Evolutionary conservation across 2,329 filamentous ascomycete genomes (phyloP).

Genomic region (Penicillium sp.): DNA sequence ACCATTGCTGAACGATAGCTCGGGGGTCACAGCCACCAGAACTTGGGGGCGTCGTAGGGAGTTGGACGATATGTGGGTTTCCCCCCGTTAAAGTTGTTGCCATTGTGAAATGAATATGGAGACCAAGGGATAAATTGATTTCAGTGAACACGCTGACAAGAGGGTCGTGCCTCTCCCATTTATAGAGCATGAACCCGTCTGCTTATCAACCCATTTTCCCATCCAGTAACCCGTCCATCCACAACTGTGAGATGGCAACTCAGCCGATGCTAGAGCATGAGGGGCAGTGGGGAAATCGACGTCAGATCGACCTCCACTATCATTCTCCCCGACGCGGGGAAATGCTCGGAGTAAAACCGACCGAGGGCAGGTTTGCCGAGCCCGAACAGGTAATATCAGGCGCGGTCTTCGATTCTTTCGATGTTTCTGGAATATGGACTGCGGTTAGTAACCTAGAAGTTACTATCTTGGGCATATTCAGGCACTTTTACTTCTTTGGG

Average conservation of each 20-base stretch:
- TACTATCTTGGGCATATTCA: slow-evolving; percentile 1
- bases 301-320: slow-evolving; percentile 2
- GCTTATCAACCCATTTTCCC: neutral
- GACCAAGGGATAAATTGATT: neutral
- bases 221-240: neutral
- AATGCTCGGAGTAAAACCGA: slow-evolving; percentile 7
- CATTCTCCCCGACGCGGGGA: neutral
- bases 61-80: slow-evolving; percentile 32
- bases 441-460: neutral
- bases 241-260: slow-evolving; percentile 3
- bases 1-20: slow-evolving; percentile 35
- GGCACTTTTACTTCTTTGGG: neutral
- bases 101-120: slow-evolving; percentile 6
- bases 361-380: slow-evolving; percentile 19
- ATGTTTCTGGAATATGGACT: neutral
- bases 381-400: slow-evolving; percentile 3
- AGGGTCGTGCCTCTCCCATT: neutral
- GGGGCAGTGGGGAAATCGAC: slow-evolving; percentile 8
- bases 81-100: slow-evolving; percentile 24
- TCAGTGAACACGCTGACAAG: neutral
- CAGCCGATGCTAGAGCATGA: slow-evolving; percentile 4
- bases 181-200: neutral
- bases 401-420: neutral
- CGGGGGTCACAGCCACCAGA: slow-evolving; percentile 21
- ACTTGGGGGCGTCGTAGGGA: slow-evolving; percentile 26